Evolutionary conservation across 768 basidiomycete genomes (phyloP), one percentile per base, ranked within the genome.

Genomic region (Pisolithus sp.): DNA sequence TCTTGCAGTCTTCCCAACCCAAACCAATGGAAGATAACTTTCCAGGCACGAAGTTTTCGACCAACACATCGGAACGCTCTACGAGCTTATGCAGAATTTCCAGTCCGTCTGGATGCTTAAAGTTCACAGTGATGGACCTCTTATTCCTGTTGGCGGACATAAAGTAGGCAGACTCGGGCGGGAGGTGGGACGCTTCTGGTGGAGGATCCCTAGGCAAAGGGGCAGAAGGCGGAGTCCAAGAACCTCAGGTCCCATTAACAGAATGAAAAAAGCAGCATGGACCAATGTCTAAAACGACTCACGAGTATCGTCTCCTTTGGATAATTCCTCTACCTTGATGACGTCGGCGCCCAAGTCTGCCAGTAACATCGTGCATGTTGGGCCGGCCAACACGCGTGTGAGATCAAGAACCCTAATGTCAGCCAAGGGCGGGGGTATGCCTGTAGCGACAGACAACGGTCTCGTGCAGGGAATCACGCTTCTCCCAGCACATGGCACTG

Each of bases 111-210:
- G 80, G 72, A 1, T 71, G 69, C 68, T 95, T 96, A 71, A 97
- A 83, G 68, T 97, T 88, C 15, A 95, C 81, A 7, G 91, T 93
- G 39, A 94, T 76, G 5, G 90, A 93, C 28, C 88, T 80, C 65
- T 94, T 94, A 68, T 92, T 92, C 47, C 94, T 76, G 66, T 97
- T 97, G 0, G 79, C 82, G 0, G 88, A 79, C 6, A 97, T 78
- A 65, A 95, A 97, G 65, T 97, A 97, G 0, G 94, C 91, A 4
- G 91, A 89, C 66, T 97, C 94, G 9, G 92, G 81, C 8, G 91
- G 92, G 0, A 91, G 75, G 62, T 88, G 81, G 7, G 76, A 64
- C 0, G 85, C 68, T 51, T 76, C 75, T 40, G 69, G 59, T 4
- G 88, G 79, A 7, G 75, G 75, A 18, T 74, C 74, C 31, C 73